Percentiles rank a stretch among this genome's conserved stretches.
These are phyloP conservation scores for Fusarium foetens DNA, from an alignment of 2,329 filamentous ascomycete species.

Conservation along the genomic window DNA sequence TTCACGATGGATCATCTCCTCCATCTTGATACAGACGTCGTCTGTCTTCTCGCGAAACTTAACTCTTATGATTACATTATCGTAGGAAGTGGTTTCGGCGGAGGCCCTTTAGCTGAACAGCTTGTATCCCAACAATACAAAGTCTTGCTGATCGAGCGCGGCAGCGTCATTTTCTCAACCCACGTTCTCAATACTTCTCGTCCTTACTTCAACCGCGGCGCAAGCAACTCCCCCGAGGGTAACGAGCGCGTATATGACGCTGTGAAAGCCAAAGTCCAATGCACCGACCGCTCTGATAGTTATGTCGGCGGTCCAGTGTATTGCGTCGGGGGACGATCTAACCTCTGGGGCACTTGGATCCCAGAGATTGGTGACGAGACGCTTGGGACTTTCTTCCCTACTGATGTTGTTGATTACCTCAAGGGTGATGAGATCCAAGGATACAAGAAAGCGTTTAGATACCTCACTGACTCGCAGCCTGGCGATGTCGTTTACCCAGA, in stretches of 20 bases:
- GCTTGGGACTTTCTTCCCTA: neutral
- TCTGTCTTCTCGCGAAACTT: slow-evolving; percentile 26
- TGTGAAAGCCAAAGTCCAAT: slow-evolving; percentile 31
- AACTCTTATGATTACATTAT: slow-evolving; percentile 36
- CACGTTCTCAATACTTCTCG: slow-evolving; percentile 34
- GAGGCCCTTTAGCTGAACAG: slow-evolving; percentile 26
- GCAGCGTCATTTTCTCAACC: slow-evolving; percentile 32
- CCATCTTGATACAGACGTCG: slow-evolving; percentile 25
- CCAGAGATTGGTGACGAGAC: slow-evolving; percentile 19
- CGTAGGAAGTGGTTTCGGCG: slow-evolving; percentile 29
- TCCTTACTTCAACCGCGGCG: slow-evolving; percentile 29
- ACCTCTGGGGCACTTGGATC: slow-evolving; percentile 35
- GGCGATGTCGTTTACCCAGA: slow-evolving; percentile 11
- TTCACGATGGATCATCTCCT: slow-evolving; percentile 29
- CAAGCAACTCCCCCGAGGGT: slow-evolving; percentile 32
- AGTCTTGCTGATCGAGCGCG: slow-evolving; percentile 29
- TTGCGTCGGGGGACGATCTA: slow-evolving; percentile 24
- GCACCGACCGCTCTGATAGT: slow-evolving; percentile 26
- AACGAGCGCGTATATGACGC: slow-evolving; percentile 34
- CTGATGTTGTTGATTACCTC: neutral
- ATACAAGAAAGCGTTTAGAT: neutral
- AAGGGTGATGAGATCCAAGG: neutral
- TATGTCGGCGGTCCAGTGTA: slow-evolving; percentile 34
- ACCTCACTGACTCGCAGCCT: slow-evolving; percentile 20
- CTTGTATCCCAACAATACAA: slow-evolving; percentile 21